These are phyloP conservation scores for Fusarium praegraminearum DNA, from an alignment of 2,329 filamentous ascomycete genomes.

Conservation along the genomic window DNA sequence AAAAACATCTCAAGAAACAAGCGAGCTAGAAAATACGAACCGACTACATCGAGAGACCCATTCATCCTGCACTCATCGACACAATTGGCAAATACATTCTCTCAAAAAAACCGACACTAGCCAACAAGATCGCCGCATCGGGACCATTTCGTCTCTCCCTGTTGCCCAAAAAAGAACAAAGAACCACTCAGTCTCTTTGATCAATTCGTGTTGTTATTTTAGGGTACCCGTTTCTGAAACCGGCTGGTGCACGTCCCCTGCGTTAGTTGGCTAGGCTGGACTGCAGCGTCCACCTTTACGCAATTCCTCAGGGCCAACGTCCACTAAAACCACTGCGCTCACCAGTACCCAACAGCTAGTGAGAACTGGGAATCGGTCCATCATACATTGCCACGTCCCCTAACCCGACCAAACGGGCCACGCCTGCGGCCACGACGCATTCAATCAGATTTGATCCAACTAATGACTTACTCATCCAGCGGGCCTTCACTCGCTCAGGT, in stretches of 20 bases:
- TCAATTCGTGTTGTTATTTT: constrained; percentile 41
- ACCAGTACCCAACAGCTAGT: constrained; percentile 18
- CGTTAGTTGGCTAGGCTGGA: constrained; percentile 34
- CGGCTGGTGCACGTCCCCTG: constrained; percentile 39
- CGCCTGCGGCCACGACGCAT: constrained; percentile 46
- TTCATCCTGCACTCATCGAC: constrained; percentile 15
- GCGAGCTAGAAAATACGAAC: constrained; percentile 14
- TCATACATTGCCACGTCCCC: constrained; percentile 42
- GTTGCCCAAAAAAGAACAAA: constrained; percentile 6
- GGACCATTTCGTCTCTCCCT: constrained; percentile 31
- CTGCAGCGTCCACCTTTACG: constrained; percentile 34
- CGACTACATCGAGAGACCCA: neutral
- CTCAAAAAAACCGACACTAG: constrained; percentile 37
- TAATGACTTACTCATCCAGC: constrained; percentile 53
- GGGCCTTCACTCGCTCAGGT: constrained; percentile 56
- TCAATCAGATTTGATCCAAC: constrained; percentile 36
- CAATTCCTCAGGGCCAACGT: constrained; percentile 11
- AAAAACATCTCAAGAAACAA: constrained; percentile 2
- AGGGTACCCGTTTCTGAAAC: constrained; percentile 38
- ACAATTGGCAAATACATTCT: constrained; percentile 15
- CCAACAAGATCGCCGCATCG: constrained; percentile 45
- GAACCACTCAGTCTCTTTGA: constrained; percentile 13
- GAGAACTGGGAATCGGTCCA: constrained; percentile 13
- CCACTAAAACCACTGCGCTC: constrained; percentile 30
- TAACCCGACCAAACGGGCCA: constrained; percentile 35